These are phyloP conservation scores for Cladosporium sp. DNA, from an alignment of 2,329 filamentous ascomycete genomes.

Conservation along the genomic window DNA sequence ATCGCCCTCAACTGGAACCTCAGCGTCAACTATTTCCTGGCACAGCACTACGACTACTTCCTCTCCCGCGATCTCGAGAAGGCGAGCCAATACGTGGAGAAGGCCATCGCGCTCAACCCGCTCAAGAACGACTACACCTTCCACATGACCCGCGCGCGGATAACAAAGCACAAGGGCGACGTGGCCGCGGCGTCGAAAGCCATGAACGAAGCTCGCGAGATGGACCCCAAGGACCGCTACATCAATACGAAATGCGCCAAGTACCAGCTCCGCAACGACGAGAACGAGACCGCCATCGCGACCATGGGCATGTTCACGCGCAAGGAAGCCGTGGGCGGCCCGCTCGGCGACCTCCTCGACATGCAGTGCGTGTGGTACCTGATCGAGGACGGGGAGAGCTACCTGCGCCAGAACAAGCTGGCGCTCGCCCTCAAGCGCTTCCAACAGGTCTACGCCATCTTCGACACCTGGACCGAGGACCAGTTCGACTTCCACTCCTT, in stretches of 20 bases:
- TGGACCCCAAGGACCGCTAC: conserved; percentile 89
- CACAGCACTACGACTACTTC: conserved; percentile 94
- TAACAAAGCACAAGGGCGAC: conserved; percentile 87
- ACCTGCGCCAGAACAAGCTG: conserved; percentile 74
- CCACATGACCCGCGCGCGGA: conserved; percentile 90
- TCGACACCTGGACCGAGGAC: conserved; percentile 96
- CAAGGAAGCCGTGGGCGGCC: conserved; percentile 81
- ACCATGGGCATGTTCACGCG: conserved; percentile 94
- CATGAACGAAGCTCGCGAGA: conserved; percentile 81
- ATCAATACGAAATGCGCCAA: conserved; percentile 99
- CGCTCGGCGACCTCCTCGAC: conserved; percentile 85
- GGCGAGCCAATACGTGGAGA: conserved; percentile 77
- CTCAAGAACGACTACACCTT: conserved; percentile 88
- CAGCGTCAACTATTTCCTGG: conserved; percentile 86
- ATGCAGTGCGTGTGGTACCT: conserved; percentile 99
- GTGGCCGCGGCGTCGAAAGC: conserved; percentile 72
- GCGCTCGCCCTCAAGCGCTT: conserved; percentile 90
- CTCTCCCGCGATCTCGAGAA: conserved; percentile 78
- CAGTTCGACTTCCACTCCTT: conserved; percentile 99
- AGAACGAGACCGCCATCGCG: conserved; percentile 79
- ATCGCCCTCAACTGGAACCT: conserved; percentile 61
- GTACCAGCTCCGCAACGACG: conserved; percentile 89
- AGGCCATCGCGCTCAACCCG: conserved; percentile 73
- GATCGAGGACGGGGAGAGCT: conserved; percentile 90
- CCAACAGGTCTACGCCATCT: conserved; percentile 83